phyloP scores from a whole-genome alignment of 2,329 filamentous ascomycete species.

The Hymenoscyphus albidus region DNA sequence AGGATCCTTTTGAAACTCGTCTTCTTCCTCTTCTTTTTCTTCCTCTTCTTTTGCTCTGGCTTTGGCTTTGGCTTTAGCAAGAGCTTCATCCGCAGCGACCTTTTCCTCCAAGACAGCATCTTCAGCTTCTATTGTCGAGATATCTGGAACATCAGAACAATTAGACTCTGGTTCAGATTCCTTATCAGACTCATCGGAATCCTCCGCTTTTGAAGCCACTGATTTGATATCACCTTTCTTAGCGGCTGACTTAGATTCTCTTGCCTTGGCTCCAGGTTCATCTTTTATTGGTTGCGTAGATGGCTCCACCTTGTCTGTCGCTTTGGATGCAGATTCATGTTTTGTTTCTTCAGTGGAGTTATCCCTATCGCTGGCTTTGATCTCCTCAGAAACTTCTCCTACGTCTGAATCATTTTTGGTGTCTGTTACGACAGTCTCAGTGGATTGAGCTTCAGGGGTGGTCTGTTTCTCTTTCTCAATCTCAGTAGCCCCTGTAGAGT shows the following conservation, averaged over 20 bases:
- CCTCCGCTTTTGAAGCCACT: constrained; percentile 1
- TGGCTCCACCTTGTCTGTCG: neutral
- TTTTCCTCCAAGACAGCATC: constrained; percentile 22
- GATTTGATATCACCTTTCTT: neutral
- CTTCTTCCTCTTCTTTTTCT: constrained; percentile 46
- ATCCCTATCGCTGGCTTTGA: neutral
- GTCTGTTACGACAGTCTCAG: neutral
- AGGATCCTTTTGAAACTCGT: constrained; percentile 52
- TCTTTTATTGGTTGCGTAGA: neutral
- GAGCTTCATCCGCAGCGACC: constrained; percentile 21
- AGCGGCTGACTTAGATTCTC: neutral
- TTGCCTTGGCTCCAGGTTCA: neutral
- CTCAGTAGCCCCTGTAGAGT: neutral
- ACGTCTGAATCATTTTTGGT: neutral
- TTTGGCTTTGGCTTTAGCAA: constrained; percentile 9
- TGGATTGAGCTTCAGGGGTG: neutral
- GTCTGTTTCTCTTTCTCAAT: neutral
- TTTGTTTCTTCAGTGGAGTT: neutral
- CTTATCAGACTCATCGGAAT: constrained; percentile 21
- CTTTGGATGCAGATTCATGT: neutral
- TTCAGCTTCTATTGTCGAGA: constrained; percentile 18
- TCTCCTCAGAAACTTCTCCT: neutral
- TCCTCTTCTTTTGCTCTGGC: constrained; percentile 21
- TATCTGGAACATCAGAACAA: constrained; percentile 22
- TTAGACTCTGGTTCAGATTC: constrained; percentile 21